Evolutionary conservation across 441 rosid genomes (phyloP), one percentile per base, ranked within the genome.

Genomic region (Euphorbia corollata): DNA sequence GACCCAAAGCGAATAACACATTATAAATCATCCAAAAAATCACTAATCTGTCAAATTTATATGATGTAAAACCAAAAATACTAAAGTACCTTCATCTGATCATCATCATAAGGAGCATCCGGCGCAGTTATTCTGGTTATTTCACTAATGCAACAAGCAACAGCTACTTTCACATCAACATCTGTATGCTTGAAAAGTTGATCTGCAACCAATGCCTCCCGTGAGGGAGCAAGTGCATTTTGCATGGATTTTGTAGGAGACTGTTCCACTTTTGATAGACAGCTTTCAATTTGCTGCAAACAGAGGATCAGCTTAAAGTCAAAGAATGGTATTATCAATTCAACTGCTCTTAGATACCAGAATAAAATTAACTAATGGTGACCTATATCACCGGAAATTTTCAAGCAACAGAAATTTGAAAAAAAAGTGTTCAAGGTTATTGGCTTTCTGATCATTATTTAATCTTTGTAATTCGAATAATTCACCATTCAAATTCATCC

Each of bases 61-160:
- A 68, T 65, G 59, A 36, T 8, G 53, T 18, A 36, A 67, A 69
- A 61, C 36, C 67, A 62, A 13, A 61, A 19, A 27, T 38, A 36
- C 38, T 19, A 5, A 48, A 53, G 53, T 71, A 95, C 99, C 93
- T 82, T 95, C 99, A 95, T 92, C 75, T 73, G 79, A 0, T 92
- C 93, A 81, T 95, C 99, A 19, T 85, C 90, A 76, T 88, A 95
- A 34, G 99, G 99, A 72, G 98, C 97, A 15, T 95, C 99, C 0
- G 99, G 99, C 50, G 99, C 99, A 58, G 98, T 95, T 69, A 95
- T 95, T 84, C 99, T 84, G 15, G 97, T 95, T 72, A 92, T 90
- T 85, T 95, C 99, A 71, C 97, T 95, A 75, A 95, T 92, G 82
- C 98, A 95, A 45, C 96, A 82, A 47, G 97, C 97, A 59, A 92